A percentile compares a stretch with the other conserved stretches of the same genome.
Evolutionary conservation across 495 filamentous ascomycete genomes (phyloP).

Genomic region (Thermochaetoides thermophila): DNA sequence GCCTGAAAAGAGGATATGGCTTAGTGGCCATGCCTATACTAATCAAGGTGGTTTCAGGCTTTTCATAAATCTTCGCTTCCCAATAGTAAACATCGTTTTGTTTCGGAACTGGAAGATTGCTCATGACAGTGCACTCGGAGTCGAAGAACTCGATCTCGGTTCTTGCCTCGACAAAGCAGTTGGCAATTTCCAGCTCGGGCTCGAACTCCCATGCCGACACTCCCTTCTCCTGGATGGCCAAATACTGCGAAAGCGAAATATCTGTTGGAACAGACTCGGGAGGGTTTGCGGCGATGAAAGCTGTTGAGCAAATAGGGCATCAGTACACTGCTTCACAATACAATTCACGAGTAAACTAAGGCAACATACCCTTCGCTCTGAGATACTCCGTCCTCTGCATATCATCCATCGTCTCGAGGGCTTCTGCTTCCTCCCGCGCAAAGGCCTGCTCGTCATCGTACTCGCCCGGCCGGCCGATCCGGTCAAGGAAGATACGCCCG

Average conservation of each 20-base stretch:
- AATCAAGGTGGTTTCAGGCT: conserved; percentile 72
- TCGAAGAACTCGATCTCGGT: conserved; percentile 99
- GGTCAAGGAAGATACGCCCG: conserved; percentile 84
- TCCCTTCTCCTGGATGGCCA: conserved; percentile 97
- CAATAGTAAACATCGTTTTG: conserved; percentile 99
- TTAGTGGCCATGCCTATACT: conserved; percentile 91
- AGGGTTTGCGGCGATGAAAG: conserved; percentile 86
- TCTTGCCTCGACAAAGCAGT: conserved; percentile 91
- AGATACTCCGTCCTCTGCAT: conserved; percentile 78
- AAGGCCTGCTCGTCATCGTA: conserved; percentile 96
- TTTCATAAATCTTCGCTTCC: conserved; percentile 97
- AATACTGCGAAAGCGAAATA: conserved; percentile 91
- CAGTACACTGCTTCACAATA: conserved; percentile 2
- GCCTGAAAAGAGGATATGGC: conserved; percentile 84
- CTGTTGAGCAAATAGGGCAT: conserved; percentile 28
- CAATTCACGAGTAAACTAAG: neutral
- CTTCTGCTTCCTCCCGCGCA: conserved; percentile 82
- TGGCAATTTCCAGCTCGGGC: conserved; percentile 93
- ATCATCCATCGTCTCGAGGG: conserved; percentile 91
- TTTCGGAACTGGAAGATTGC: conserved; percentile 90
- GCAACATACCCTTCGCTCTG: conserved; percentile 73
- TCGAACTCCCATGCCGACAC: conserved; percentile 99
- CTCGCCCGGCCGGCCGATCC: conserved; percentile 85
- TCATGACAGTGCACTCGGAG: conserved; percentile 92
- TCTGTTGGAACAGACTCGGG: conserved; percentile 92